Base-by-base conservation (phyloP, 2,329 filamentous ascomycete species). In the Periconia sp. region DNA sequence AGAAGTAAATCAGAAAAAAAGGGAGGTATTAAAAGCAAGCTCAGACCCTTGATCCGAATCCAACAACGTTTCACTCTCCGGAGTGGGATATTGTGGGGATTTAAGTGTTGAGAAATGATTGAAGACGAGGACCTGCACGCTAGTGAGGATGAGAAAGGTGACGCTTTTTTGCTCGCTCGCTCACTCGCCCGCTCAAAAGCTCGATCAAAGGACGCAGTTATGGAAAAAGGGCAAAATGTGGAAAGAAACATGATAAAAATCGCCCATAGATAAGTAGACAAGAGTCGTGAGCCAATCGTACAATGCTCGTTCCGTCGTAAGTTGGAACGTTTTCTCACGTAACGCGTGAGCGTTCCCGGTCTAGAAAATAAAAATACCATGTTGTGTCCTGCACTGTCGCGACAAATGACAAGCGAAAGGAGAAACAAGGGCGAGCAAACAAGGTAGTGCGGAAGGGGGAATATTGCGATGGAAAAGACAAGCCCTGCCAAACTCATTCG, bases 331-430 rank as follows among this genome's bases (percentile, higher is more conserved):
- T 46, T 52, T 59, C 59, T 56, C 62, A 64, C 61, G 58, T 63
- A 64, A 61, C 69, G 69, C 69, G 69, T 69, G 69, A 73, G 70
- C 69, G 62, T 66, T 63, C 65, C 43, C 57, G 61, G 56, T 72
- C 69, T 72, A 72, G 60, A 65, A 71, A 73, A 64, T 58, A 37
- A 37, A 37, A 62, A 70, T 62, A 70, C 62, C 57, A 62, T 57
- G 30, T 43, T 51, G 69, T 73, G 68, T 60, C 66, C 66, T 64
- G 66, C 66, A 69, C 62, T 64, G 62, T 64, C 60, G 61, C 62
- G 53, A 54, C 53, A 53, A 65, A 63, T 41, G 50, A 45, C 53
- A 49, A 62, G 58, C 60, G 60, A 59, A 59, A 64, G 66, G 54
- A 30, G 2, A 40, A 20, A 33, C 45, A 47, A 40, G 42, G 15